Evolutionary conservation across 2,329 filamentous ascomycete genomes (phyloP).

Genomic region (Gnomoniopsis sp.): DNA sequence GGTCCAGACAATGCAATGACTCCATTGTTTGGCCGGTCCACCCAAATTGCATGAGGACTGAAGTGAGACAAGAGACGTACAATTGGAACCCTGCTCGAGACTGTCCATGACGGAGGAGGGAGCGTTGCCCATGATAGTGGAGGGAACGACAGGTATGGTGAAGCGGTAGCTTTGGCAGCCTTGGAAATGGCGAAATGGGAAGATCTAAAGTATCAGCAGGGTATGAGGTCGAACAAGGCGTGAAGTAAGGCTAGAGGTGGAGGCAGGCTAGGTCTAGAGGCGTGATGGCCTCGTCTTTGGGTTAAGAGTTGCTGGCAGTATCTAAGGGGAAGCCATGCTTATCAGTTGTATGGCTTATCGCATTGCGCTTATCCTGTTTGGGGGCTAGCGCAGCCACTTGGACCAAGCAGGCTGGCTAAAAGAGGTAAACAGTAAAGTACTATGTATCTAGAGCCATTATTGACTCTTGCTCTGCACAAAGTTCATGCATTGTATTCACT

Average conservation of each 20-base stretch:
- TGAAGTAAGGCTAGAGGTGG: not conserved
- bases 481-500: no score
- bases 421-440: not conserved
- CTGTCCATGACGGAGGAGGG: constrained; percentile 80
- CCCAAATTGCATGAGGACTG: not conserved
- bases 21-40: not conserved
- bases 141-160: not conserved
- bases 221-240: not conserved
- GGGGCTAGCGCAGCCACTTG: not conserved
- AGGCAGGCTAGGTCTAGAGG: not conserved
- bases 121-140: constrained; percentile 59
- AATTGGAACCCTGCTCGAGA: constrained; percentile 96
- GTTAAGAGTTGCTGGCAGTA: not conserved
- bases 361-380: not conserved
- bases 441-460: not conserved
- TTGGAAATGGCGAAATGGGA: not conserved
- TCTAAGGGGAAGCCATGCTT: not conserved
- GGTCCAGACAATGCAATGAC: not conserved
- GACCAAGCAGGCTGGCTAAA: not conserved
- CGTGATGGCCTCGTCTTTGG: no score
- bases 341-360: not conserved
- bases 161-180: not conserved
- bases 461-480: no score
- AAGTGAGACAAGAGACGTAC: constrained; percentile 42
- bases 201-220: not conserved